These are phyloP conservation scores for Dendrostoma leiphaemia DNA, from an alignment of 2,329 filamentous ascomycete genomes.

Conservation along the genomic window DNA sequence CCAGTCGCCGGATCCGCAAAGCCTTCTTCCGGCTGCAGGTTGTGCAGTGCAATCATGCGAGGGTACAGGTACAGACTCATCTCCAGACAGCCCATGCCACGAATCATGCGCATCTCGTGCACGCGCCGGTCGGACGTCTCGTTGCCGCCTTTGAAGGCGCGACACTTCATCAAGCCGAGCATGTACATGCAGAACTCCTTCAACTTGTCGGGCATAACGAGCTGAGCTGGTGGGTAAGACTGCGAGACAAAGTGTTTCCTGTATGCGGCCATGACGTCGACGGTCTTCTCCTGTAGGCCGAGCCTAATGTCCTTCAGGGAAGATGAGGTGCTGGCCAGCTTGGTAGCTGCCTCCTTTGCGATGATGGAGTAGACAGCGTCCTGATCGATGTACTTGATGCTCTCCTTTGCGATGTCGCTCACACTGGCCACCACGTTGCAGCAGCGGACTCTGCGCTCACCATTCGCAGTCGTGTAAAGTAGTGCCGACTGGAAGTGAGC, in stretches of 20 bases:
- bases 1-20: conserved; percentile 87
- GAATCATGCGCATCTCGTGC: conserved; percentile 87
- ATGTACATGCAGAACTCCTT: conserved; percentile 98
- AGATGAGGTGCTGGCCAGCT: conserved; percentile 67
- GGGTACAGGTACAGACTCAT: conserved; percentile 93
- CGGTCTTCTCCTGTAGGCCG: conserved; percentile 82
- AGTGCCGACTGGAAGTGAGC: conserved; percentile 96
- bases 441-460: conserved; percentile 87
- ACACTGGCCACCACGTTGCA: conserved; percentile 92
- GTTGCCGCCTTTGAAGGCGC: conserved; percentile 88
- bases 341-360: conserved; percentile 90
- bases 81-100: conserved; percentile 81
- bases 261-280: conserved; percentile 89
- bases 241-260: conserved; percentile 85
- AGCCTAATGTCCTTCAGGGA: conserved; percentile 82
- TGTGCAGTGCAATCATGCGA: conserved; percentile 88
- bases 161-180: conserved; percentile 82
- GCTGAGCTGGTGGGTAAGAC: conserved; percentile 82
- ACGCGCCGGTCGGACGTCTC: conserved; percentile 89
- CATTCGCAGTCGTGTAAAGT: conserved; percentile 87
- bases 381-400: conserved; percentile 92
- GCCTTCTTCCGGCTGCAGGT: conserved; percentile 80
- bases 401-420: conserved; percentile 78
- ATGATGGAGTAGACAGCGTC: conserved; percentile 87
- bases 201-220: conserved; percentile 91